Base-by-base conservation (phyloP, 495 filamentous ascomycete species). In the Penicillium steckii region DNA sequence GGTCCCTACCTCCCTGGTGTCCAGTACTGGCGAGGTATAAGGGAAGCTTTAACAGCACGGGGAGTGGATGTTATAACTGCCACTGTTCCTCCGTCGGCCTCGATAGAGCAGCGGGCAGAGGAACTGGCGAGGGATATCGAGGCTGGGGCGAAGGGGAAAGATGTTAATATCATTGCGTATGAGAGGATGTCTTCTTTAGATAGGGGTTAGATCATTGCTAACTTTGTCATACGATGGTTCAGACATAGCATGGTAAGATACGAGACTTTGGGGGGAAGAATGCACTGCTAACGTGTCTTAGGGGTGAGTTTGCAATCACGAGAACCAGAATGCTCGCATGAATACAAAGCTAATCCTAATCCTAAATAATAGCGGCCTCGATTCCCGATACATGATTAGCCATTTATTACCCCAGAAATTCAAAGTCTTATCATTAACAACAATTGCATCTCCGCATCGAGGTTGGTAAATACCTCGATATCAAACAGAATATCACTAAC, bases 301-400 rank as follows among this genome's bases (percentile, higher is more conserved):
- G 79, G 79, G 77, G 78, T 80, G 68, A 65, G 75, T 56, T 57
- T 23, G 21, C 22, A 18, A 24, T 23, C 37, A 46, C 38, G 33
- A n/a, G n/a, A 51, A 56, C 12, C 15, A 40, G 8, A 8, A n/a
- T n/a, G n/a, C n/a, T n/a, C n/a, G n/a, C n/a, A n/a, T n/a, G n/a
- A n/a, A n/a, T n/a, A n/a, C n/a, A n/a, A n/a, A n/a, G n/a, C n/a
- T n/a, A n/a, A n/a, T n/a, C n/a, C n/a, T n/a, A n/a, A n/a, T n/a
- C n/a, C 44, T n/a, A 33, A 50, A 43, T 72, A 48, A 72, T 53
- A 88, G 93, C 25, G 94, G 94, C 3, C 80, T 97, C 37, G 94
- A 96, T 70, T 85, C 90, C 10, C 81, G 93, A 62, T 95, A 95
- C 67, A 95, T 97, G 90, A 88, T 97, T 56, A 91, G 88, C 46